Percentiles rank a stretch among this genome's conserved stretches.
These are phyloP conservation scores for Eucalyptus pauciflora DNA, from an alignment of 345 rosid species.

Conservation along the genomic window DNA sequence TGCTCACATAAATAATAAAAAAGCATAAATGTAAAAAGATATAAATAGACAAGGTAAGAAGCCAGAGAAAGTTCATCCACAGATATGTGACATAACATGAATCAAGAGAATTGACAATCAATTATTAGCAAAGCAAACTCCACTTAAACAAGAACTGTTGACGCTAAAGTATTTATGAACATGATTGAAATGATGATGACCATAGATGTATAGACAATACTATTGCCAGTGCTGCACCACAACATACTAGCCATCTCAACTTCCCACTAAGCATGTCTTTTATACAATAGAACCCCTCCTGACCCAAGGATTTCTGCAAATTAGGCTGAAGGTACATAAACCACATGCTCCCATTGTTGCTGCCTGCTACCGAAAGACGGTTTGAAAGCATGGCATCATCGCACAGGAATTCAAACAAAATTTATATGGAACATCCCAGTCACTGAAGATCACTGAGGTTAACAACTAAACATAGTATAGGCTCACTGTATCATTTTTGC, in stretches of 20 bases:
- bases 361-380: neutral
- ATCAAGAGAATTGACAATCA: neutral
- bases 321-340: neutral
- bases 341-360: neutral
- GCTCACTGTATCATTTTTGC: conserved; percentile 46
- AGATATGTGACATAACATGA: neutral
- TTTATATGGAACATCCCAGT: conserved; percentile 20
- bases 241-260: neutral
- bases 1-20: neutral
- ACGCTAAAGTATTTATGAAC: neutral
- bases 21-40: neutral
- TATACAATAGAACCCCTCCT: neutral
- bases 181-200: neutral
- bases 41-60: neutral
- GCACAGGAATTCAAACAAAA: conserved; percentile 1
- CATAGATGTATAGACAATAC: neutral
- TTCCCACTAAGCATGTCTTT: neutral
- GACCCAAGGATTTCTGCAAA: neutral
- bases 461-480: conserved; percentile 15
- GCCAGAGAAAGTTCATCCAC: neutral
- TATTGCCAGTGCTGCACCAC: neutral
- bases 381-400: neutral
- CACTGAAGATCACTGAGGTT: conserved; percentile 23
- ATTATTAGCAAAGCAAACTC: neutral
- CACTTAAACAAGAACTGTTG: neutral